Conservation (phyloP, 1,284 basidiomycete species). For the Ceratorhiza oryzae-sativae region DNA sequence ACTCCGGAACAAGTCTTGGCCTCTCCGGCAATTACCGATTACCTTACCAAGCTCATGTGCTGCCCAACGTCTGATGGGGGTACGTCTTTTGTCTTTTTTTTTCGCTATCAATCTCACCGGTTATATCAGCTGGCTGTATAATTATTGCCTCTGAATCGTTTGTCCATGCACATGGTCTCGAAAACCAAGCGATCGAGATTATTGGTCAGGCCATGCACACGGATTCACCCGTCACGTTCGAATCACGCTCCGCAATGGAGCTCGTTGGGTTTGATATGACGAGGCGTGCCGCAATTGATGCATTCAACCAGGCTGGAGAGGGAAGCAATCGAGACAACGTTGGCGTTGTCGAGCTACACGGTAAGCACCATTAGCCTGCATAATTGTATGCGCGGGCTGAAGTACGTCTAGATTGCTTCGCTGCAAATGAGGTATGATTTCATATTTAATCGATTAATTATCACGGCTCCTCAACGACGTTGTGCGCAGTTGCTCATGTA, state of each 20-base stretch:
- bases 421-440: conserved; percentile 49
- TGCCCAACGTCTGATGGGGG: conserved; percentile 70
- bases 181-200: conserved; percentile 88
- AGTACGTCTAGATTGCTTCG: conserved; percentile 41
- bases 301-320: conserved; percentile 76
- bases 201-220: conserved; percentile 70
- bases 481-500: conserved; percentile 74
- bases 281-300: conserved; percentile 70
- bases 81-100: conserved; percentile 1
- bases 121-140: conserved; percentile 64
- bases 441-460: not conserved
- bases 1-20: conserved; percentile 70
- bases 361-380: conserved; percentile 50
- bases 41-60: conserved; percentile 87
- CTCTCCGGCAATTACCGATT: conserved; percentile 71
- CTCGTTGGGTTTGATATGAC: conserved; percentile 79
- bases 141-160: conserved; percentile 84
- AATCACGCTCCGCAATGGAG: conserved; percentile 73
- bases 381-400: not conserved
- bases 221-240: conserved; percentile 68
- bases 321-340: conserved; percentile 75
- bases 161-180: conserved; percentile 72
- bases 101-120: not conserved
- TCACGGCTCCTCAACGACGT: not conserved
- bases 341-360: conserved; percentile 84